Evolutionary conservation across 441 rosid genomes (phyloP), one percentile per base, ranked within the genome.

Genomic region (Lepidium campestre): DNA sequence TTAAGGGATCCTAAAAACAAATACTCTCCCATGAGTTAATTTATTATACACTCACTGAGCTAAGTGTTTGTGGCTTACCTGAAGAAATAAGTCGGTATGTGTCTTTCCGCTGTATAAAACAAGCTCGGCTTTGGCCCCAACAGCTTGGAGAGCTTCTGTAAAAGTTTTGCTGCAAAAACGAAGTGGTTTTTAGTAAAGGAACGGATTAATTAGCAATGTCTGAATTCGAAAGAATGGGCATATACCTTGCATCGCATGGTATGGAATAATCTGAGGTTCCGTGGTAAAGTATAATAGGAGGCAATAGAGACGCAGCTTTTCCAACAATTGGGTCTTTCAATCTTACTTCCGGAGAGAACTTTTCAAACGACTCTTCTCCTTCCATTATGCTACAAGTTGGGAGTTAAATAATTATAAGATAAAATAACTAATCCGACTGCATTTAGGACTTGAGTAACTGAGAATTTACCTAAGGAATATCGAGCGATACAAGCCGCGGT

Each of bases 401-500:
- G 15, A 48, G 44, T 31, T 48, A 40, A 40, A 40, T 22, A 9
- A 40, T 40, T 23, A 10, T 50, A 46, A 42, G 1, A 41, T 42
- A 11, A 47, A 27, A 9, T 7, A 29, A 29, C 35, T 18, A 6
- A 65, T 42, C 50, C 42, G 25, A 25, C 48, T 31, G 7, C 5
- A 13, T 45, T 35, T 10, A 10, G 32, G 29, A 73, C 27, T 20
- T 54, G 34, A 29, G 0, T 44, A 35, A 37, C 49, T 12, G 19
- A 45, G 15, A 10, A 2, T 23, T 17, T 81, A 93, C 99, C 99
- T 93, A 57, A 87, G 70, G 77, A 93, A 93, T 49, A 91, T 84
- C 10, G 99, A 81, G 19, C 93, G 92, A 60, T 91, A 86, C 27
- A 93, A 85, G 62, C 99, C 99, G 14, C 97, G 85, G 18, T 73